Conservation (phyloP, 228 moss, liverwort and hornwort species). For the Sphagnum magellanicum region DNA sequence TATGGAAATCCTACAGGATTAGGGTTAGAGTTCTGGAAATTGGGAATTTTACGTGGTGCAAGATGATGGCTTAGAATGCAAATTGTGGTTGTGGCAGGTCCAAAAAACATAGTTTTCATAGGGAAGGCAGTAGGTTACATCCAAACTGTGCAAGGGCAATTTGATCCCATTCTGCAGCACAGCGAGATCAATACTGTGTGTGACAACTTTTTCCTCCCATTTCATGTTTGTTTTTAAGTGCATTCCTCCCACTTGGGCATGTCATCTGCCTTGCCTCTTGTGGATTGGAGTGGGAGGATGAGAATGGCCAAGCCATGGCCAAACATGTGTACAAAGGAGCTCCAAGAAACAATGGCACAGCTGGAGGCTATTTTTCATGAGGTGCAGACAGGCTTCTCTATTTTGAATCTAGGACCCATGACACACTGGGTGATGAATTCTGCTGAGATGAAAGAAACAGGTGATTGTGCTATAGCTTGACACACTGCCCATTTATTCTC, state of each 20-base stretch:
- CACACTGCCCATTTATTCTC: no score
- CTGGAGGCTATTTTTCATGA: conserved; percentile 91
- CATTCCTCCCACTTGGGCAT: no score
- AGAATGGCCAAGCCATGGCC: no score
- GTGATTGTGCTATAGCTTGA: conserved; percentile 1
- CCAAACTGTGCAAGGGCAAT: conserved; percentile 69
- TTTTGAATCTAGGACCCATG: conserved; percentile 81
- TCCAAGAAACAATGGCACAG: conserved; percentile 91
- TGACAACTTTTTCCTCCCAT: not conserved
- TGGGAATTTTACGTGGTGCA: not conserved
- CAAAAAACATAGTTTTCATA: conserved; percentile 83
- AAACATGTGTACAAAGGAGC: conserved; percentile 79
- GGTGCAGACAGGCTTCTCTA: conserved; percentile 80
- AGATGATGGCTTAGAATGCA: not conserved
- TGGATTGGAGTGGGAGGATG: no score
- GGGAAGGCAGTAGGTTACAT: conserved; percentile 91
- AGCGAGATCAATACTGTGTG: conserved; percentile 64
- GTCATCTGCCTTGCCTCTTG: no score
- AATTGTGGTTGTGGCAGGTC: conserved; percentile 38
- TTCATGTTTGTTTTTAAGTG: no score
- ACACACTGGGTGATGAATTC: conserved; percentile 46
- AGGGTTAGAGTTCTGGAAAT: not conserved
- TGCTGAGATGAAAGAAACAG: conserved; percentile 11
- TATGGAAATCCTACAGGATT: not conserved
- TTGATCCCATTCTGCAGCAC: conserved; percentile 75